phyloP scores from a whole-genome alignment of 495 filamentous ascomycete species.

The Penicillium egyptiacum region DNA sequence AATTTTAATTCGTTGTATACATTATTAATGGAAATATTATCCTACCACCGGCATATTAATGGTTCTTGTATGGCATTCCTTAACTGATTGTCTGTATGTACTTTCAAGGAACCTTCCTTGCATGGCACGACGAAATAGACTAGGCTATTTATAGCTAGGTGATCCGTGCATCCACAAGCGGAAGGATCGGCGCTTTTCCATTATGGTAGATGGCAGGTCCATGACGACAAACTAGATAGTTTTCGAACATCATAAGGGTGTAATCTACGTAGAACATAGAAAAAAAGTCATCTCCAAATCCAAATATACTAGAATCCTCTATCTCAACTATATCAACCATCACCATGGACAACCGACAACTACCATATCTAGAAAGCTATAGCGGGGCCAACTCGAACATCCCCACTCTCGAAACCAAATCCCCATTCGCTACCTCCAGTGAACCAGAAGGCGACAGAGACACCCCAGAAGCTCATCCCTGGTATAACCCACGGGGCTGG shows the following conservation, averaged over 20 bases:
- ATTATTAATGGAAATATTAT: not conserved
- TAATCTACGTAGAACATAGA: not conserved
- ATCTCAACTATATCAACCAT: not conserved
- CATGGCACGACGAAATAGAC: not conserved
- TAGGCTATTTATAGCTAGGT: not conserved
- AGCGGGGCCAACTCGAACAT: constrained; percentile 22
- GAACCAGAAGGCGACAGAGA: not conserved
- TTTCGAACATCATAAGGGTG: not conserved
- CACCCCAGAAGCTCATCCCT: not conserved
- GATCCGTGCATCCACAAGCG: not conserved
- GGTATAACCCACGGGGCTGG: constrained; percentile 56
- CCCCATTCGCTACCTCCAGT: constrained; percentile 6
- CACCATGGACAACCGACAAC: constrained; percentile 24
- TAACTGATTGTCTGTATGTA: not conserved
- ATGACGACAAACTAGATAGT: constrained; percentile 7
- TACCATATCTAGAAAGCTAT: constrained; percentile 27
- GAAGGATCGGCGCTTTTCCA: constrained; percentile 1
- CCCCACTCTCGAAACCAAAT: constrained; percentile 22
- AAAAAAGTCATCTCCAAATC: not conserved
- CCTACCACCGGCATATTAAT: no score
- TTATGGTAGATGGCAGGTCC: not conserved
- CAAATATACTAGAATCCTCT: not conserved
- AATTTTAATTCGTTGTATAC: not conserved
- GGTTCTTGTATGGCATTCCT: not conserved
- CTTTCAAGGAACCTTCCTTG: constrained; percentile 7